A percentile compares a stretch with the other conserved stretches of the same genome.
phyloP scores from a whole-genome alignment of 1,284 basidiomycete species.

The Tremellales sp. region DNA sequence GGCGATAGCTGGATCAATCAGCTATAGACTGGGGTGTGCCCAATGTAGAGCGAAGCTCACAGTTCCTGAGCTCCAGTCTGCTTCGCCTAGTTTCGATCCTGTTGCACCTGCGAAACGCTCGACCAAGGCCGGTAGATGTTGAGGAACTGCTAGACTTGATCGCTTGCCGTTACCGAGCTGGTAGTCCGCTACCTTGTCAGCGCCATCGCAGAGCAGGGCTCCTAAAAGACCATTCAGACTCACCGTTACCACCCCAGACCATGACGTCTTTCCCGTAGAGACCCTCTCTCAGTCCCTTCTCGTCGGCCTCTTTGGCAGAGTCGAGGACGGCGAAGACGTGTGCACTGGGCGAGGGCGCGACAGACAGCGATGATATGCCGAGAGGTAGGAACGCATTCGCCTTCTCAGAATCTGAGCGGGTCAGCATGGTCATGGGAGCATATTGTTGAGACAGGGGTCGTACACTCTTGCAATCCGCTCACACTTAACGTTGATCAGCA shows the following conservation, averaged over 20 bases:
- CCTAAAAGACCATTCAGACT: constrained; percentile 14
- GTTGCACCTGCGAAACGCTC: constrained; percentile 43
- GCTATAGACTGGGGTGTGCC: neutral
- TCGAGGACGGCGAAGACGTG: constrained; percentile 75
- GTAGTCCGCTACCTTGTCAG: constrained; percentile 53
- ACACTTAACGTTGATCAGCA: constrained; percentile 48
- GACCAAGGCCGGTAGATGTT: constrained; percentile 53
- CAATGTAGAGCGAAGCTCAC: constrained; percentile 20
- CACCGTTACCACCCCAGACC: constrained; percentile 52
- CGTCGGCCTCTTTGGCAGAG: constrained; percentile 55
- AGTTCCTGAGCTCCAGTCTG: constrained; percentile 25
- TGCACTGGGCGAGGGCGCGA: constrained; percentile 67
- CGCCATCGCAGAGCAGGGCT: neutral
- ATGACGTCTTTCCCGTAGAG: constrained; percentile 54
- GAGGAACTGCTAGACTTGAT: constrained; percentile 66
- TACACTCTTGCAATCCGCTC: constrained; percentile 79
- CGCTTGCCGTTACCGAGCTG: constrained; percentile 83
- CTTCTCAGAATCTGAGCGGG: constrained; percentile 63
- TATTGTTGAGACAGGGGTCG: constrained; percentile 33
- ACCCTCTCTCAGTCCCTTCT: constrained; percentile 38
- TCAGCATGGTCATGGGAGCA: constrained; percentile 8
- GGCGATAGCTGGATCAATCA: constrained; percentile 22
- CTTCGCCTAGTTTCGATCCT: constrained; percentile 10
- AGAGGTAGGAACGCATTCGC: constrained; percentile 63
- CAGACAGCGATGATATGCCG: constrained; percentile 58